Conservation (phyloP, 116 monocot genomes). For the Posidonia oceanica region DNA sequence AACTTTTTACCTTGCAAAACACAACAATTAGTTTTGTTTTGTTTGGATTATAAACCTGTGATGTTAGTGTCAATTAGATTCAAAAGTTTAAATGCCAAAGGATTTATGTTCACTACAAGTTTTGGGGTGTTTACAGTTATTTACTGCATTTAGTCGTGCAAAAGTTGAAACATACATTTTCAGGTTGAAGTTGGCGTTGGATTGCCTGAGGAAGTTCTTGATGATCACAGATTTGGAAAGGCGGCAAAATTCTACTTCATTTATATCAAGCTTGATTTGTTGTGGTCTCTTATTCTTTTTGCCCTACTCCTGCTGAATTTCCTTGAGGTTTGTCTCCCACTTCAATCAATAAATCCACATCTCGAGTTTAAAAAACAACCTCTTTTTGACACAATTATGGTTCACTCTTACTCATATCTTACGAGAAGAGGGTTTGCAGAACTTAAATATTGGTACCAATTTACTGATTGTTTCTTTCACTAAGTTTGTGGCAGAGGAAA, state of each 20-base stretch:
- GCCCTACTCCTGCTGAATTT: constrained; percentile 77
- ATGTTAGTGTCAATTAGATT: not conserved
- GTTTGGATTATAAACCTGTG: not conserved
- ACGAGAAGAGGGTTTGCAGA: not conserved
- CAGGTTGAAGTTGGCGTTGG: constrained; percentile 99
- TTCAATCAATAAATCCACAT: not conserved
- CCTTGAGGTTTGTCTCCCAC: constrained; percentile 59
- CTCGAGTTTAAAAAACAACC: not conserved
- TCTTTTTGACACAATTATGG: not conserved
- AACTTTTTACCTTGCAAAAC: too few relatives aligned
- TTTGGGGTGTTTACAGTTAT: not conserved
- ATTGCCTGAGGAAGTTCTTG: constrained; percentile 84
- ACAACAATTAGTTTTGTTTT: too few relatives aligned
- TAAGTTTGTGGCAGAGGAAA: not conserved
- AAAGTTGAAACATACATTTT: constrained; percentile 3
- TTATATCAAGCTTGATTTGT: constrained; percentile 53
- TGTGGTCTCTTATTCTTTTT: constrained; percentile 91
- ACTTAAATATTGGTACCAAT: not conserved
- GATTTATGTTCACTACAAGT: not conserved
- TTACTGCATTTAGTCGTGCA: constrained; percentile 3
- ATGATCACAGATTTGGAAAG: constrained; percentile 57
- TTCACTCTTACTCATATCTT: not conserved
- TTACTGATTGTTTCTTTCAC: not conserved
- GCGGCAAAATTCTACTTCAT: constrained; percentile 74
- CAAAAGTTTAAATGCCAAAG: not conserved